Percentiles rank a stretch among this genome's conserved stretches.
phyloP scores from a whole-genome alignment of 768 basidiomycete genomes.

The Lentinula sp. region DNA sequence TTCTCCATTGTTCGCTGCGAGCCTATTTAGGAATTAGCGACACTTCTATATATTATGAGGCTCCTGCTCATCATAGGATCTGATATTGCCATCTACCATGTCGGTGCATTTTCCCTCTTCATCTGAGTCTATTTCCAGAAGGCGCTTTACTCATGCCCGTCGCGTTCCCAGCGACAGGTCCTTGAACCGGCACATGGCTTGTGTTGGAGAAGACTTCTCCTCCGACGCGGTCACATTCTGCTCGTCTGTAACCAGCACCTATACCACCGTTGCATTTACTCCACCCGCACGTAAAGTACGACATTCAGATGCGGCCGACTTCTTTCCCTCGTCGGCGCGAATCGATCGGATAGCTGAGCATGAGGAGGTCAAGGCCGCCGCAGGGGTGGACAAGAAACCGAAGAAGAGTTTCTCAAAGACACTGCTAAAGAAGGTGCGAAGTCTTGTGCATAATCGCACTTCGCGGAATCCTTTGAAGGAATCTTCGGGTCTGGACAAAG shows the following conservation, averaged over 20 bases:
- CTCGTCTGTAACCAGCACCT: neutral
- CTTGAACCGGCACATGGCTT: neutral
- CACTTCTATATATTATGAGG: neutral
- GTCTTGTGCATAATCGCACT: neutral
- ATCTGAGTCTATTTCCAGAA: neutral
- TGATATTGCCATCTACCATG: neutral
- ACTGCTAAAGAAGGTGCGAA: neutral
- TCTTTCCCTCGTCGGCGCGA: neutral
- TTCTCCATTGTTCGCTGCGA: neutral
- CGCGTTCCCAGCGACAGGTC: neutral
- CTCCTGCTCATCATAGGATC: neutral
- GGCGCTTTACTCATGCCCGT: neutral
- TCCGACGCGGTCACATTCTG: neutral
- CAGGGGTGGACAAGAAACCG: neutral
- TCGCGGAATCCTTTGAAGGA: neutral
- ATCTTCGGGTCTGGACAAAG: neutral
- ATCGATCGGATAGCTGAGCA: neutral
- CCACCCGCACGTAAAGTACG: neutral
- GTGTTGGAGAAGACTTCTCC: neutral
- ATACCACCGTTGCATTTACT: neutral
- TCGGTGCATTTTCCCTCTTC: neutral
- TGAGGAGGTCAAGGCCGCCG: neutral
- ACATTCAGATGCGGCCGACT: neutral
- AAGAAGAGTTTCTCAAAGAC: neutral
- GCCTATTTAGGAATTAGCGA: neutral